Base-by-base conservation (phyloP, 2,329 filamentous ascomycete species). In the Aspergillus vadensis region DNA sequence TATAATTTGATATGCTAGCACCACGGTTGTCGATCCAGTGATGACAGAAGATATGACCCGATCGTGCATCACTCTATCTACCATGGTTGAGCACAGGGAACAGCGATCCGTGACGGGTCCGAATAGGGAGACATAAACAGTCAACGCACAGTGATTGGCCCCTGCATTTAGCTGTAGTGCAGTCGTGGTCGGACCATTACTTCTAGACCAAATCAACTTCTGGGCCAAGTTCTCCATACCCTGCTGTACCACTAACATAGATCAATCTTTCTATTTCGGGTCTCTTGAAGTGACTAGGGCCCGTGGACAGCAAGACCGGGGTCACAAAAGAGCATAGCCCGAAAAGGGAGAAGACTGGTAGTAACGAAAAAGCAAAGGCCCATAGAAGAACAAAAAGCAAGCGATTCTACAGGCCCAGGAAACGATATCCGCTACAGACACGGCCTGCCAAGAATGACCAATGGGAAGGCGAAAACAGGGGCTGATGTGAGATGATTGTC, bases 101-200 rank as follows among this genome's bases (percentile, higher is more conserved):
- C 39, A 21, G 41, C 43, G 30, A 49, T 23, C 43, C 23, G 47
- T 44, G 41, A 44, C 17, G 41, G 23, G 41, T 44, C 17, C 19
- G 12, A 44, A 44, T 23, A 21, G 49, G 41, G 36, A 56, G 23
- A 19, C 27, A 38, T 56, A 47, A 44, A 55, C 30, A 30, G 27
- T 32, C 47, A 25, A 17, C 30, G 15, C 47, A 27, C 25, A 10
- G 10, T 25, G 47, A 41, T 39, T 52, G 43, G 23, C 41, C 25
- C 52, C 49, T 56, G 38, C 49, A 41, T 39, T 30, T 32, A 17
- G 25, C 9, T 49, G 60, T 62, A 32, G 49, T 43, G 59, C 60
- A 57, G 54, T 32, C 49, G 54, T 49, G 54, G 54, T 49, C 54
- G 41, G 54, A 50, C 54, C 44, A 27, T 27, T 27, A 27, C 25